Conservation (phyloP, 306 rosid genomes). For the Vigna trinervia region DNA sequence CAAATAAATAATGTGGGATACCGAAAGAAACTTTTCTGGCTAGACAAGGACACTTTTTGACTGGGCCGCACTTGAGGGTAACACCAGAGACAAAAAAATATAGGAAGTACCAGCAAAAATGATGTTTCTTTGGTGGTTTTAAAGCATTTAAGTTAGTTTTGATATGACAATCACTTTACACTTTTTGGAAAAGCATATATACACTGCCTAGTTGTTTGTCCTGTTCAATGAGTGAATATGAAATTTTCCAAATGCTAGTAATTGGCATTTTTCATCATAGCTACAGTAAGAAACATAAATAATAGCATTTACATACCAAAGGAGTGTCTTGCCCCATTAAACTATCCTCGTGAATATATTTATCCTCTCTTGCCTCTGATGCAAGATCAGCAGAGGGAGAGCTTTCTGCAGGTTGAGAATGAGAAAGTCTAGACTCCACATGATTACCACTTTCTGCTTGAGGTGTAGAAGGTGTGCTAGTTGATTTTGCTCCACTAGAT, state of each 20-base stretch:
- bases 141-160: constrained; percentile 34
- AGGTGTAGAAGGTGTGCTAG: constrained; percentile 92
- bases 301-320: constrained; percentile 63
- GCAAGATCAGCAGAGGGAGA: constrained; percentile 76
- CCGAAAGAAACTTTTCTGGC: neutral
- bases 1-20: constrained; percentile 34
- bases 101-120: constrained; percentile 13
- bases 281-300: constrained; percentile 18
- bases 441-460: constrained; percentile 77
- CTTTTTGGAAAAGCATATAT: constrained; percentile 27
- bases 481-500: constrained; percentile 90
- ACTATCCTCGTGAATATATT: constrained; percentile 64
- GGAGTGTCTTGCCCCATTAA: constrained; percentile 82
- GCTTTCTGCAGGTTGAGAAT: constrained; percentile 76
- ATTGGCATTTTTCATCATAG: constrained; percentile 38
- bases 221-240: constrained; percentile 17
- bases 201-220: neutral
- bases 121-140: constrained; percentile 31
- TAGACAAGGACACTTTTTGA: constrained; percentile 36
- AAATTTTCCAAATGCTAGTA: constrained; percentile 37
- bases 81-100: constrained; percentile 24
- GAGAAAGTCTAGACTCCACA: constrained; percentile 71
- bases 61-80: constrained; percentile 38
- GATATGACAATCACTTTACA: constrained; percentile 15
- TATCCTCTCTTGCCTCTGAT: constrained; percentile 73